These are phyloP conservation scores for Diddensiella caesifluorescens DNA, from an alignment of 805 yeast species.

Conservation along the genomic window DNA sequence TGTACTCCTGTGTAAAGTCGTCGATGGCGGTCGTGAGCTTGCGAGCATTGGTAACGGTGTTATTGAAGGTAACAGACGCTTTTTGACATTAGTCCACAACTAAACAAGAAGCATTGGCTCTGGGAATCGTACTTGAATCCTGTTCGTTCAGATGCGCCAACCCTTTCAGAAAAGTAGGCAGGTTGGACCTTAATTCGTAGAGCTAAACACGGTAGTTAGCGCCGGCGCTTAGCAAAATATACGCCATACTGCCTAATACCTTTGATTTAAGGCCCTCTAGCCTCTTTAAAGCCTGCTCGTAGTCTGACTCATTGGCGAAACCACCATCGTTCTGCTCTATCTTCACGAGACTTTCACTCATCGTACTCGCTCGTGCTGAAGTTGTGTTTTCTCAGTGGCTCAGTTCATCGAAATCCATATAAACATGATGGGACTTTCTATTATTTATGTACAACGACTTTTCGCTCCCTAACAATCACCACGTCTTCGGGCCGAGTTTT, in stretches of 20 bases:
- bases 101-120: not conserved
- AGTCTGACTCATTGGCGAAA: too few relatives aligned
- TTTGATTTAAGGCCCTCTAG: conserved; percentile 13
- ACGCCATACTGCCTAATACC: conserved; percentile 1
- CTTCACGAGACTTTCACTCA: too few relatives aligned
- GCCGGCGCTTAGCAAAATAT: not conserved
- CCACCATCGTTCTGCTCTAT: too few relatives aligned
- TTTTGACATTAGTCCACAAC: not conserved
- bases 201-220: conserved; percentile 4
- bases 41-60: conserved; percentile 10
- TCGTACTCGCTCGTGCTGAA: too few relatives aligned
- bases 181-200: conserved; percentile 16
- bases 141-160: conserved; percentile 22
- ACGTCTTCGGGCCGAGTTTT: too few relatives aligned
- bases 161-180: conserved; percentile 17
- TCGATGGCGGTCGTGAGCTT: conserved; percentile 13
- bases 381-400: too few relatives aligned
- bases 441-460: too few relatives aligned
- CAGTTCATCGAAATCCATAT: too few relatives aligned
- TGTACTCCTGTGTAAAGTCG: conserved; percentile 12
- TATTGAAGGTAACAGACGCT: conserved; percentile 13
- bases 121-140: conserved; percentile 12
- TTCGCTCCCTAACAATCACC: too few relatives aligned
- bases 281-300: conserved; percentile 15
- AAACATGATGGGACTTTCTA: too few relatives aligned